phyloP scores from a whole-genome alignment of 1,284 basidiomycete species.

The Melampsora abietis-canadensis region DNA sequence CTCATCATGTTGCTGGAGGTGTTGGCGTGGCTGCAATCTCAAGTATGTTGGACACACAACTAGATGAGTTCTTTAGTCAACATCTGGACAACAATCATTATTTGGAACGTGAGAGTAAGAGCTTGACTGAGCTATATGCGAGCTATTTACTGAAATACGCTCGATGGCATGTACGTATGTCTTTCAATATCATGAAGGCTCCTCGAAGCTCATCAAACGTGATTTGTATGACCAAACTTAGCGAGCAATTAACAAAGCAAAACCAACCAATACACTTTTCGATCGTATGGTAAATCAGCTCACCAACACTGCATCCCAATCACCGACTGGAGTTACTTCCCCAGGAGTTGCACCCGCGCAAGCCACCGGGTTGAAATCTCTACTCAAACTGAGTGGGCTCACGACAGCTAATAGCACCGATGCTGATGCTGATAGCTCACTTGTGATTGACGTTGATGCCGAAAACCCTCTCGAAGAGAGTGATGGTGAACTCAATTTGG shows the following conservation, averaged over 20 bases:
- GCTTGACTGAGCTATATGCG: constrained; percentile 76
- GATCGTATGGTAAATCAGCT: constrained; percentile 90
- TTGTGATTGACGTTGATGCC: constrained; percentile 45
- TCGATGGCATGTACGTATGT: constrained; percentile 75
- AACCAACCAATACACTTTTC: constrained; percentile 71
- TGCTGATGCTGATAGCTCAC: constrained; percentile 62
- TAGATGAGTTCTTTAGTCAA: constrained; percentile 94
- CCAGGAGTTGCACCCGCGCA: constrained; percentile 9
- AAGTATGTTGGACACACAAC: constrained; percentile 84
- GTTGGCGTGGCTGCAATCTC: constrained; percentile 58
- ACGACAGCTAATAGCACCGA: constrained; percentile 63
- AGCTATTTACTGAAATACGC: constrained; percentile 73
- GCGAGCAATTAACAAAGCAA: constrained; percentile 63
- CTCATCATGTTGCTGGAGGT: constrained; percentile 45
- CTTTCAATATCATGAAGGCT: constrained; percentile 62
- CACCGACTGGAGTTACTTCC: constrained; percentile 42
- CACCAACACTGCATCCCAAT: constrained; percentile 64
- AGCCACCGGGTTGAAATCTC: constrained; percentile 57
- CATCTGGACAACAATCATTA: constrained; percentile 86
- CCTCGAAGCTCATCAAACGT: background rate
- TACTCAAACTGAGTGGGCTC: constrained; percentile 50
- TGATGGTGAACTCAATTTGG: constrained; percentile 73
- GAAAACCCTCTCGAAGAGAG: constrained; percentile 70
- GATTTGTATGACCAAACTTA: constrained; percentile 7
- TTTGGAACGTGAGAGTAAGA: constrained; percentile 85